phyloP scores from a whole-genome alignment of 176 grass and related monocot species.

The Alloteropsis semialata region DNA sequence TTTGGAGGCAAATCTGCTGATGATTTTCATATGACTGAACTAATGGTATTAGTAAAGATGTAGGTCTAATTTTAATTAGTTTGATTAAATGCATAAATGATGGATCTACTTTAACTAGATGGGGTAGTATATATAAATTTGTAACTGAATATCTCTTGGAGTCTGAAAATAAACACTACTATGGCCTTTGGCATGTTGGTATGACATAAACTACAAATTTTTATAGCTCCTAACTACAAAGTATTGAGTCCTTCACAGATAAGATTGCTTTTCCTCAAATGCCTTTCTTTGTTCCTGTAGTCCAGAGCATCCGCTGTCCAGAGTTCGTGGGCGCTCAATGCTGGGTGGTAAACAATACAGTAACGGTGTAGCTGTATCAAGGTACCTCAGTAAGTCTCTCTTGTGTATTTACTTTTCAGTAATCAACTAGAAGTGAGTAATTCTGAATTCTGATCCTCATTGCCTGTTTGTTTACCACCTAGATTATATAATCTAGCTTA shows the following conservation, averaged over 20 bases:
- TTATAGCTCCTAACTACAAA: not conserved
- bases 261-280: constrained; percentile 18
- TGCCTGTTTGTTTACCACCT: too few species aligned
- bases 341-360: constrained; percentile 69
- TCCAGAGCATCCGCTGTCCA: constrained; percentile 80
- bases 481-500: too few species aligned
- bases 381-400: constrained; percentile 87
- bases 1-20: not conserved
- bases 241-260: constrained; percentile 7
- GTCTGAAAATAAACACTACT: not conserved
- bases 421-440: constrained; percentile 24
- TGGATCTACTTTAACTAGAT: not conserved
- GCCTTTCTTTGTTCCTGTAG: constrained; percentile 50
- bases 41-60: not conserved
- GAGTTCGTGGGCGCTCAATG: constrained; percentile 72
- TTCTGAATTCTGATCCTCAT: constrained; percentile 12
- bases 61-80: not conserved
- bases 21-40: not conserved
- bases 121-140: not conserved
- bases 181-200: not conserved
- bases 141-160: not conserved
- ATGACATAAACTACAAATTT: not conserved
- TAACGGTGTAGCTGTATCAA: constrained; percentile 74
- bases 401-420: constrained; percentile 39
- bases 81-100: not conserved